Conservation (phyloP, 192 early-diverging fungal species). For the Coemansia sp. region DNA sequence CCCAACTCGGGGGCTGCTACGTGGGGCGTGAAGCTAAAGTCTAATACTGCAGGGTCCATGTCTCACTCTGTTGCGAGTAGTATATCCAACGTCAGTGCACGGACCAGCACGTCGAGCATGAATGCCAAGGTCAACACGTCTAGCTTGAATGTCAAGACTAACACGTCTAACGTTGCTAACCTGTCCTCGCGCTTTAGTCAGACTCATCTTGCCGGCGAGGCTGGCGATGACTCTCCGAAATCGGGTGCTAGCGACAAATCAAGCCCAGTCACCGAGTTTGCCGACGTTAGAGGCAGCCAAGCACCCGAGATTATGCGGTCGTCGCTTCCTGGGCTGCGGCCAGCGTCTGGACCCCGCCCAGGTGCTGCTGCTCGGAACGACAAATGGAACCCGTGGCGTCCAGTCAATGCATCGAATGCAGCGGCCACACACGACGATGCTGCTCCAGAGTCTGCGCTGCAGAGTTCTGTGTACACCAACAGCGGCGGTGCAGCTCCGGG, state of each 20-base stretch:
- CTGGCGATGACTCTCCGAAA: slow-evolving; percentile 25
- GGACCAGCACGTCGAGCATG: not conserved
- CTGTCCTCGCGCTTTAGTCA: slow-evolving; percentile 28
- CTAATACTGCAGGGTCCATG: slow-evolving; percentile 3
- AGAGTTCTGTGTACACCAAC: slow-evolving; percentile 39
- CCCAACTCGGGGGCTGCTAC: slow-evolving; percentile 44
- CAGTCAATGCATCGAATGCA: slow-evolving; percentile 29
- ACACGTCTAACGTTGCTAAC: not conserved
- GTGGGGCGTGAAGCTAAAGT: slow-evolving; percentile 49
- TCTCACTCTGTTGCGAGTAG: not conserved
- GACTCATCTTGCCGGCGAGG: slow-evolving; percentile 22
- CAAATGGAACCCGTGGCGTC: slow-evolving; percentile 52
- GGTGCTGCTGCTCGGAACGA: not conserved
- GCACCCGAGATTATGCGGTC: slow-evolving; percentile 21
- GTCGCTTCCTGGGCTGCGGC: slow-evolving; percentile 40
- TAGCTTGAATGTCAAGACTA: too few relatives aligned
- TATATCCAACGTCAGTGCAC: not conserved
- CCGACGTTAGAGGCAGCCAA: slow-evolving; percentile 1
- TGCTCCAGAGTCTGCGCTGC: slow-evolving; percentile 32
- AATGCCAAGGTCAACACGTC: not conserved
- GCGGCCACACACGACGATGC: not conserved
- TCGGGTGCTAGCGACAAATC: slow-evolving; percentile 3
- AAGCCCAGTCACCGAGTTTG: slow-evolving; percentile 3
- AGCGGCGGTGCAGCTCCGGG: slow-evolving; percentile 8
- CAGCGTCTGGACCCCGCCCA: slow-evolving; percentile 4